phyloP scores from a whole-genome alignment of 2,329 filamentous ascomycete genomes.

The Fusarium anguioides region DNA sequence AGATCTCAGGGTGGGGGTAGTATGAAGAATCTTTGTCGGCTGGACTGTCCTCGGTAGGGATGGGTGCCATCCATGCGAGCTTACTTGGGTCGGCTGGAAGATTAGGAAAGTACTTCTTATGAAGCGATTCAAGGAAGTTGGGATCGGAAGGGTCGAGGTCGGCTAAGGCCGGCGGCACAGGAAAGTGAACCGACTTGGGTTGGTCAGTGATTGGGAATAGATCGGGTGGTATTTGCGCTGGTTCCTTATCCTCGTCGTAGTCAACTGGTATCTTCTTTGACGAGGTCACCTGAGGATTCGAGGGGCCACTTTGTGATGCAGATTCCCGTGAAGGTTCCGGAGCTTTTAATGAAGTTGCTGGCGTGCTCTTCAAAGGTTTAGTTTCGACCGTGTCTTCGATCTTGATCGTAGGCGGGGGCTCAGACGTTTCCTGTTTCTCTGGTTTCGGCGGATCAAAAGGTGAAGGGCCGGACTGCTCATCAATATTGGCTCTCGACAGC shows the following conservation, averaged over 20 bases:
- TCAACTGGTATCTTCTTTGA: conserved; percentile 46
- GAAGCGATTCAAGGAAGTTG: conserved; percentile 84
- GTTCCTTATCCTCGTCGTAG: conserved; percentile 57
- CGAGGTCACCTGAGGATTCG: conserved; percentile 4
- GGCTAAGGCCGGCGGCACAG: conserved; percentile 64
- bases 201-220: conserved; percentile 56
- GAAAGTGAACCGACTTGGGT: conserved; percentile 69
- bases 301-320: background rate
- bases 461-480: conserved; percentile 63
- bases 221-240: conserved; percentile 55
- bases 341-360: background rate
- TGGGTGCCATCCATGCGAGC: conserved; percentile 88
- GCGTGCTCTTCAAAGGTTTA: background rate
- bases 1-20: conserved; percentile 79
- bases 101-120: conserved; percentile 92
- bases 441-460: conserved; percentile 54
- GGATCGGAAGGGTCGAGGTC: conserved; percentile 86
- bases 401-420: conserved; percentile 48
- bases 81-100: conserved; percentile 86
- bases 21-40: conserved; percentile 81
- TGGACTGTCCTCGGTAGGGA: conserved; percentile 71
- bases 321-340: background rate
- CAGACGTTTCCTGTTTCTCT: conserved; percentile 19
- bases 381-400: conserved; percentile 49
- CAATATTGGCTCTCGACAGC: conserved; percentile 79